These are phyloP conservation scores for Echium plantagineum DNA, from an alignment of 257 asterid genomes.

Conservation along the genomic window DNA sequence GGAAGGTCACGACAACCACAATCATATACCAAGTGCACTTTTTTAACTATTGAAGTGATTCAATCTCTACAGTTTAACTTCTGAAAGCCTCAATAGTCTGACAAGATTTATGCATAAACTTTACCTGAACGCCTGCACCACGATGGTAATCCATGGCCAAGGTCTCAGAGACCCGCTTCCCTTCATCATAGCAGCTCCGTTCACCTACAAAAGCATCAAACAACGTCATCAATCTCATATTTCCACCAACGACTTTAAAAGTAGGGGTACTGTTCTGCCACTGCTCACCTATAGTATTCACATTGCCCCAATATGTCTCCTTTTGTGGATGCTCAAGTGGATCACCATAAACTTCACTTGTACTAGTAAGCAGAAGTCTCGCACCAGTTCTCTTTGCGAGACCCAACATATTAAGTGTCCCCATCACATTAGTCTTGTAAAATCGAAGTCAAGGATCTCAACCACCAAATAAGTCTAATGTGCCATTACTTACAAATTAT, in stretches of 20 bases:
- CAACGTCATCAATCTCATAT: conserved; percentile 4
- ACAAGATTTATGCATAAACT: neutral
- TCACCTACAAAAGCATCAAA: conserved; percentile 37
- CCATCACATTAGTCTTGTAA: conserved; percentile 20
- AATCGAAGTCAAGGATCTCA: conserved; percentile 45
- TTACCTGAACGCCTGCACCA: conserved; percentile 82
- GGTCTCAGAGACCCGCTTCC: conserved; percentile 88
- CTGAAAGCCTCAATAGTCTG: too few species aligned
- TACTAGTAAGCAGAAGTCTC: conserved; percentile 80
- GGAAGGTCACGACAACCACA: neutral
- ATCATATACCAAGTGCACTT: too few species aligned
- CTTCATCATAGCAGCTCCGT: conserved; percentile 94
- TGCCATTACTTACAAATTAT: neutral
- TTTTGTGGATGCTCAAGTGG: conserved; percentile 99
- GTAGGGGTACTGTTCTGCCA: too few species aligned
- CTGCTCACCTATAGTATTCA: conserved; percentile 75
- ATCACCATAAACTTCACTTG: conserved; percentile 97
- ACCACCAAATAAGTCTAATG: neutral
- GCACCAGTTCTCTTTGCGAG: conserved; percentile 94
- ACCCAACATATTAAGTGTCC: conserved; percentile 39
- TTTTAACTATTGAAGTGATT: too few species aligned
- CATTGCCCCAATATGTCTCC: conserved; percentile 97
- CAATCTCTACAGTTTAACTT: too few species aligned
- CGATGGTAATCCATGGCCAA: conserved; percentile 95
- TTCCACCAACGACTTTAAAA: neutral